These are phyloP conservation scores for Saccharum officinarum DNA, from an alignment of 176 grass and related monocot genomes.

Conservation along the genomic window DNA sequence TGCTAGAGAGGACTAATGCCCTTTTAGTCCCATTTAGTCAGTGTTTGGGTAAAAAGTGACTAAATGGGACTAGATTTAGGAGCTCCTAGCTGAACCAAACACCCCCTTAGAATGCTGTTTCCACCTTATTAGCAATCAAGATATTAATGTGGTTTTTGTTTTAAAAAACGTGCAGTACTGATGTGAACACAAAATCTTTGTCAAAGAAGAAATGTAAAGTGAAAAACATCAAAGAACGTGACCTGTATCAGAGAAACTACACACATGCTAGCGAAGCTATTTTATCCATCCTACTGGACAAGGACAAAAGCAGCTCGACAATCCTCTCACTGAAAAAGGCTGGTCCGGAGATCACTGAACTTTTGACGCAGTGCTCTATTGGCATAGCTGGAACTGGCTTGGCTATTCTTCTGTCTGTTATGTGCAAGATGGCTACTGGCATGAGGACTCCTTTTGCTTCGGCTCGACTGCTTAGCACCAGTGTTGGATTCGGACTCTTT, in stretches of 20 bases:
- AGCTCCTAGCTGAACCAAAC: no score
- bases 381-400: constrained; percentile 88
- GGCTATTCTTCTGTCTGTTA: constrained; percentile 81
- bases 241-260: constrained; percentile 65
- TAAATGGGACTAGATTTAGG: no score
- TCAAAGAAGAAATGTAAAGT: constrained; percentile 81
- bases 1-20: no score
- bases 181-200: constrained; percentile 50
- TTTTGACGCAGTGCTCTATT: constrained; percentile 81
- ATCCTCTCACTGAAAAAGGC: constrained; percentile 69
- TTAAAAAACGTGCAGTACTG: constrained; percentile 32
- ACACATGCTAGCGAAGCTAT: constrained; percentile 79
- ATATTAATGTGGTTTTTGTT: not conserved
- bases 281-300: constrained; percentile 78
- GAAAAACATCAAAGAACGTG: constrained; percentile 57
- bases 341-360: constrained; percentile 60
- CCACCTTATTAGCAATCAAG: not conserved
- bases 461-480: constrained; percentile 61
- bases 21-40: no score
- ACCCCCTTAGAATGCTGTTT: not conserved
- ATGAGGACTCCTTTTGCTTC: constrained; percentile 55
- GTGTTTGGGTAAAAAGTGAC: no score
- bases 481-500: constrained; percentile 83
- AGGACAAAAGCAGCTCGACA: constrained; percentile 36
- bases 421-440: constrained; percentile 56